Base-by-base conservation (phyloP, 164 flowering plant genomes). In the Santalum album region DNA sequence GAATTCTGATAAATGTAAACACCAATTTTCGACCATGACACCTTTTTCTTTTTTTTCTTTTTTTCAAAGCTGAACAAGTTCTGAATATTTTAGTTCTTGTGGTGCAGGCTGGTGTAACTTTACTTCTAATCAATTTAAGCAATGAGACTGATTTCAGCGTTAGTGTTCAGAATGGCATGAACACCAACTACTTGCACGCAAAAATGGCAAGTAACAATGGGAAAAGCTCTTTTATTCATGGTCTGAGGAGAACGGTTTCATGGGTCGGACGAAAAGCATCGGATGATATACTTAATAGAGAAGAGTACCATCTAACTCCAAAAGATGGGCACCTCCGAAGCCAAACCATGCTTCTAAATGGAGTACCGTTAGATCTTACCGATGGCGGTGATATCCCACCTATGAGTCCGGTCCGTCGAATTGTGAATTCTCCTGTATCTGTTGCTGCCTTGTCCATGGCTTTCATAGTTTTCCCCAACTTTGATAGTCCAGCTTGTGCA, bases 261-360 rank as follows among this genome's bases (percentile, higher is more conserved):
- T 84, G 87, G 90, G 64, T 79, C 16, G 91, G 92, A 57, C 63
- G 52, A 50, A 72, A 67, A 72, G 64, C 76, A 48, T 71, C 80
- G 25, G 81, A 64, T 25, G 73, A n/a, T 25, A 29, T 57, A 25
- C 26, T 63, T 7, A 38, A n/a, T 47, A 79, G 94, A 53, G 89
- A 86, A 50, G 95, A 86, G 60, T 89, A 89, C 68, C 87, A 83
- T 58, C 60, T 92, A 53, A 81, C 90, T 9, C 82, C 98, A 11
- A 52, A 71, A 64, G 73, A 74, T 39, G 91, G 96, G 22, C 27
- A 78, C 66, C 68, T 92, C 38, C 74, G 58, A 58, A 92, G 96
- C 75, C 77, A 67, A 54, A 76, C 68, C 25, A 75, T 82, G 87
- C 32, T 83, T 43, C 74, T 92, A 12, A 89, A 92, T 63, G 91